Conservation (phyloP, 805 yeast species). For the Ogataea naganishii region DNA sequence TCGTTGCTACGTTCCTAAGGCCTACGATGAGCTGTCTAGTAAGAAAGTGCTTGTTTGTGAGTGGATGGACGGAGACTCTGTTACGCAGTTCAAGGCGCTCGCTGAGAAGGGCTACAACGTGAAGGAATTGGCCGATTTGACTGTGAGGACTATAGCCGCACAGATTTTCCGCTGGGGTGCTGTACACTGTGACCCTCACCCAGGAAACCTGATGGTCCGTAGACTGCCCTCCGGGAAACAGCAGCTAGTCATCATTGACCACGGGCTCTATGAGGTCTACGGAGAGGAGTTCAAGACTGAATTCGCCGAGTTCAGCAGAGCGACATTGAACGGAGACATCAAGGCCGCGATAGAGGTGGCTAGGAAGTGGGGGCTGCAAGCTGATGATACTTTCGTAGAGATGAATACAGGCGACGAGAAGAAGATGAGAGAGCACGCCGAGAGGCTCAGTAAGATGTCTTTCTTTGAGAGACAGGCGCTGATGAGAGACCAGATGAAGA, state of each 20-base stretch:
- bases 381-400: slow-evolving; percentile 53
- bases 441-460: slow-evolving; percentile 20
- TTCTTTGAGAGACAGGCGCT: slow-evolving; percentile 33
- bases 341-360: slow-evolving; percentile 41
- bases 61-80: slow-evolving; percentile 67
- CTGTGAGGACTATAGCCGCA: slow-evolving; percentile 42
- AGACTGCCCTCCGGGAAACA: slow-evolving; percentile 25
- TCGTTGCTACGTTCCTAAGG: slow-evolving; percentile 47
- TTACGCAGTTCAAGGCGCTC: slow-evolving; percentile 38
- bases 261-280: slow-evolving; percentile 59
- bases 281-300: slow-evolving; percentile 40
- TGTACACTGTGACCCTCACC: slow-evolving; percentile 74
- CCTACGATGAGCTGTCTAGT: slow-evolving; percentile 36
- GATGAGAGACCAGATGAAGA: slow-evolving; percentile 38
- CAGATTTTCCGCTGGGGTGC: slow-evolving; percentile 62
- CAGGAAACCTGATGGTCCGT: slow-evolving; percentile 65
- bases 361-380: slow-evolving; percentile 59
- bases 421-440: slow-evolving; percentile 13
- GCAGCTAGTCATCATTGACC: slow-evolving; percentile 64
- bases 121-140: slow-evolving; percentile 35
- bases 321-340: slow-evolving; percentile 44
- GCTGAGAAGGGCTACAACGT: slow-evolving; percentile 30
- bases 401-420: slow-evolving; percentile 23
- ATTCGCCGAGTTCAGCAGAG: slow-evolving; percentile 58
- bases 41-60: slow-evolving; percentile 52